Base-by-base conservation (phyloP, 2,329 filamentous ascomycete genomes). In the Phaeoacremonium minimum region DNA sequence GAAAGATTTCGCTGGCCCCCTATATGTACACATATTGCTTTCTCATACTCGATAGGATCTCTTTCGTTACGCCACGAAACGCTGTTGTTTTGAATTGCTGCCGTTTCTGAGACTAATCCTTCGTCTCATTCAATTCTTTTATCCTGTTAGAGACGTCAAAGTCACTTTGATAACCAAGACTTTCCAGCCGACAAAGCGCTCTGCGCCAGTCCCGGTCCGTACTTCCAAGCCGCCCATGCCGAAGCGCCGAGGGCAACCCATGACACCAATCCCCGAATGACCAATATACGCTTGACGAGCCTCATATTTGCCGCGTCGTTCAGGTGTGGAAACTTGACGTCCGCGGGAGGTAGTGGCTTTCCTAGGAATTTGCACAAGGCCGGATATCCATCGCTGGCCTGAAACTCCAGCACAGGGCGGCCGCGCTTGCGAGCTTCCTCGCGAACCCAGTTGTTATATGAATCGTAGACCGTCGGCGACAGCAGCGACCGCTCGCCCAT, bases 321-420 rank as follows among this genome's bases (percentile, higher is more conserved):
- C 1, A 56, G 45, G 38, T 47, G 47, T 0, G 57, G 59, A 26
- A 61, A 63, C 26, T 49, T 38, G 38, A 35, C 15, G 7, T 19
- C 28, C 7, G 32, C 22, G 55, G 37, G 47, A 3, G 66, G 66
- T 20, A 64, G 48, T 0, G 58, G 50, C 37, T 59, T 58, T 7
- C 46, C 56, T 3, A 70, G 51, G 28, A 63, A 59, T 15, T 53
- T 38, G 34, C 65, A 69, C 8, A 69, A 51, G 7, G 66, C 63
- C n/a, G 32, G 50, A 61, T 63, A 69, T 4, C 65, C 64, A 7
- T 63, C 56, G 18, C 52, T 50, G 11, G 66, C 50, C n/a, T 44
- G 47, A 41, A 53, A 68, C 38, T 68, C 61, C 15, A 69, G 46
- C 15, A 64, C 32, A 17, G 5, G 37, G 32, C 53, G 52, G 4